Evolutionary conservation across 257 asterid genomes (phyloP).

Genomic region (Solanum chilense): DNA sequence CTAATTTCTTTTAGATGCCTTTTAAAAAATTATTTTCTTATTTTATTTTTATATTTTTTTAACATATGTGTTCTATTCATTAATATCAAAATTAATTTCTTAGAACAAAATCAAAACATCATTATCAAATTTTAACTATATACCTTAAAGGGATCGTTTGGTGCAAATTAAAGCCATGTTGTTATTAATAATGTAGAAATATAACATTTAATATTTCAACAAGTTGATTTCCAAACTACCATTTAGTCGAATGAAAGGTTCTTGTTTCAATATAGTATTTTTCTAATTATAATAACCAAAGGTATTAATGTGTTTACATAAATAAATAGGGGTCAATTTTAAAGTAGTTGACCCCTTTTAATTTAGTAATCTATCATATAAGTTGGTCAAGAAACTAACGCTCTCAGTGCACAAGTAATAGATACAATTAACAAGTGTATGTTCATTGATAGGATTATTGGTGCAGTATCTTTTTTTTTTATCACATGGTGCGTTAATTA

Average conservation of each 20-base stretch:
- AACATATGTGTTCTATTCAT: too few species aligned
- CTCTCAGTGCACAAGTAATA: background rate
- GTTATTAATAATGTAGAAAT: background rate
- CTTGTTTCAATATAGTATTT: background rate
- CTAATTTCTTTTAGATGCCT: background rate
- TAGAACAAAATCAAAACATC: background rate
- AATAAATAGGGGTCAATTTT: background rate
- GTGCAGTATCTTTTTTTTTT: background rate
- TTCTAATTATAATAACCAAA: background rate
- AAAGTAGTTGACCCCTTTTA: background rate
- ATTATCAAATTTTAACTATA: background rate
- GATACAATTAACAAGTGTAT: background rate
- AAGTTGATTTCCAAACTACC: background rate
- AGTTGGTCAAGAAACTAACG: background rate
- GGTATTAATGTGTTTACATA: background rate
- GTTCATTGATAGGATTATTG: slow-evolving; percentile 9
- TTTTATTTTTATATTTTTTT: too few species aligned
- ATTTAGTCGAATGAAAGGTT: background rate
- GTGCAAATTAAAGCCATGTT: background rate
- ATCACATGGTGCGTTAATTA: slow-evolving; percentile 28
- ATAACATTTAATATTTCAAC: background rate
- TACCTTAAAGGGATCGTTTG: background rate
- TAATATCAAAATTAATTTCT: background rate
- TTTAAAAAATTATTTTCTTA: too few species aligned
- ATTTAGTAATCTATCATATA: background rate